Evolutionary conservation across 306 rosid genomes (phyloP), one percentile per base, ranked within the genome.

Genomic region (Mimosa pudica): DNA sequence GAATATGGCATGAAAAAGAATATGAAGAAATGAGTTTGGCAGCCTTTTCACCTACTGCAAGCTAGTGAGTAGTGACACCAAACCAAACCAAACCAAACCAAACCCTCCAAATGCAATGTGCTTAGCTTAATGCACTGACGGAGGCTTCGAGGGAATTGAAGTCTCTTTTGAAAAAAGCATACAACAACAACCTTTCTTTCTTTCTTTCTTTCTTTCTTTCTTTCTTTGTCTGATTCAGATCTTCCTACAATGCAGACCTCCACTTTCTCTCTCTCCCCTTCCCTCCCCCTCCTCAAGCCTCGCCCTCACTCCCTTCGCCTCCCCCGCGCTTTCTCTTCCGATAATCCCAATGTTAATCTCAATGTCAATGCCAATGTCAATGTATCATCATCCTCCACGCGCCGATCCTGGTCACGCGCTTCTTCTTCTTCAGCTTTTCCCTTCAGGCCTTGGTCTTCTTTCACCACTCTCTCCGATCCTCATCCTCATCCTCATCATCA

Each of bases 201-300:
- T 47, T 12, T 9, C 57, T 8, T 24, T 24, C 30, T 24, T 24
- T 24, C 30, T 24, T 24, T 24, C 30, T 0, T 24, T 24, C 13
- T 20, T 63, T 52, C 58, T 14, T 41, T 24, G 4, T 0, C 32
- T 8, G 66, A 70, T 17, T 44, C 66, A 63, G 83, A 81, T 80
- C 87, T 79, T 55, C 7, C 8, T 33, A 85, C 80, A 79, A 93
- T 93, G 98, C 92, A 93, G 96, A 90, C 84, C 82, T 41, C 84
- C 1, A 80, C 89, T 61, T 82, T 88, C 78, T n/a, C 89, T 69
- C 77, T 76, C 78, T 60, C 88, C 0, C 64, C 82, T 30, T 63
- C 88, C 0, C 77, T 83, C 24, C 74, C 73, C 44, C 76, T 85
- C 12, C 80, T 20, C 13, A 85, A 82, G 65, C 60, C 70, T 36